phyloP scores from a whole-genome alignment of 192 early-diverging fungal species.

The Coemansia sp. region DNA sequence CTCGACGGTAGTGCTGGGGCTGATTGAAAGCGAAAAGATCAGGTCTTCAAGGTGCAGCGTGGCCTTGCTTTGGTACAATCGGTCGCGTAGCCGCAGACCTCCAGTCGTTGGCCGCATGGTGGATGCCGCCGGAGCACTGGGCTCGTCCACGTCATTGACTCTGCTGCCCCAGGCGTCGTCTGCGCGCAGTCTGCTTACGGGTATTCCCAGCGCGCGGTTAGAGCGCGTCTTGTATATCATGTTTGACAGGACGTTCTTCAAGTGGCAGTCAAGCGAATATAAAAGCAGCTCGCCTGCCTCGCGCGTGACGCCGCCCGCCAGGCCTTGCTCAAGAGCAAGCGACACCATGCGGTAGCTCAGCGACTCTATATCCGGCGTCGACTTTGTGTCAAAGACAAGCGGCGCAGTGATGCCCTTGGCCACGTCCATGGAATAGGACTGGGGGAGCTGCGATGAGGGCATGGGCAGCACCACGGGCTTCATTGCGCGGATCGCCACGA shows the following conservation, averaged over 20 bases:
- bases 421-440: constrained; percentile 58
- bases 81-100: constrained; percentile 46
- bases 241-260: constrained; percentile 67
- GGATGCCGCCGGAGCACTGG: neutral
- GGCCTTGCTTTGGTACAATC: constrained; percentile 43
- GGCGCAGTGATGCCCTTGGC: constrained; percentile 67
- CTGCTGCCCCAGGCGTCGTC: neutral
- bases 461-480: constrained; percentile 54
- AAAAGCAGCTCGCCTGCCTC: constrained; percentile 63
- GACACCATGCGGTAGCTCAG: constrained; percentile 67
- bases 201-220: constrained; percentile 62
- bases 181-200: constrained; percentile 15
- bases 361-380: constrained; percentile 63
- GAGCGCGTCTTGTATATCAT: constrained; percentile 64
- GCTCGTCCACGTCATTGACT: neutral
- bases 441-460: constrained; percentile 51
- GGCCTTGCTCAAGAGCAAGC: constrained; percentile 64
- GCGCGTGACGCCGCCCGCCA: constrained; percentile 62
- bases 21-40: constrained; percentile 61
- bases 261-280: constrained; percentile 68
- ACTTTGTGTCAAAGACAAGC: constrained; percentile 65
- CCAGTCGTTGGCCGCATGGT: constrained; percentile 27
- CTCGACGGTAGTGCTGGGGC: constrained; percentile 66
- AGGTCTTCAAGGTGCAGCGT: constrained; percentile 59
- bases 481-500: constrained; percentile 36